These are phyloP conservation scores for Diplodia mutila DNA, from an alignment of 2,329 filamentous ascomycete species.

Conservation along the genomic window DNA sequence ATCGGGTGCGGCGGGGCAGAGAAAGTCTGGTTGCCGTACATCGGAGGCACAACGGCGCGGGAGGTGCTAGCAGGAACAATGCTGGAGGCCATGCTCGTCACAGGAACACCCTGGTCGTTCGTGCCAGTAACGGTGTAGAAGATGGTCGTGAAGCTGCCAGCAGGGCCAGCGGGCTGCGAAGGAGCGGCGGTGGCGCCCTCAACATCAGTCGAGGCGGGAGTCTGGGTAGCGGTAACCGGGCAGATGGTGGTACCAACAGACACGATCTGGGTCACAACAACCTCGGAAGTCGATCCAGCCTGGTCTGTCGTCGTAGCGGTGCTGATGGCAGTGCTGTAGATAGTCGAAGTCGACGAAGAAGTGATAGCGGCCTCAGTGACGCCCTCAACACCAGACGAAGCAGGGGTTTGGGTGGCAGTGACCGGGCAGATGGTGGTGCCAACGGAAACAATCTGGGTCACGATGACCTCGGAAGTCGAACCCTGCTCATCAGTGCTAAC, in stretches of 20 bases:
- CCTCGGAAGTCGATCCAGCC: slow-evolving; percentile 26
- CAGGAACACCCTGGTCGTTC: not conserved
- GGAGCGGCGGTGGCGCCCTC: slow-evolving; percentile 1
- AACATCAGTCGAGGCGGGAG: not conserved
- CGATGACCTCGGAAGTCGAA: slow-evolving; percentile 25
- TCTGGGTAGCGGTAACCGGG: slow-evolving; percentile 30
- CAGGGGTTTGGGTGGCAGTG: slow-evolving; percentile 26
- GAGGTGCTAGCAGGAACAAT: not conserved
- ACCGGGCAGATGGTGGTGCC: slow-evolving; percentile 28
- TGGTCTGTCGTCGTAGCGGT: not conserved
- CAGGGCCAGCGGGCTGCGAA: not conserved
- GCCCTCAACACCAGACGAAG: not conserved
- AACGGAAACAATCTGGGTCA: slow-evolving; percentile 10
- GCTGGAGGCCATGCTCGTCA: slow-evolving; percentile 3
- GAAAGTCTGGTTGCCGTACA: slow-evolving; percentile 11
- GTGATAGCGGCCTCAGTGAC: not conserved
- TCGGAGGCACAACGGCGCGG: not conserved
- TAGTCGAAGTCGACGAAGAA: slow-evolving; percentile 46
- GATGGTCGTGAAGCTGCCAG: slow-evolving; percentile 4
- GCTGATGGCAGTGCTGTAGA: slow-evolving; percentile 10
- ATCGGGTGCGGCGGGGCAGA: not conserved
- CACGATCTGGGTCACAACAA: slow-evolving; percentile 9
- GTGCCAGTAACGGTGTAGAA: slow-evolving; percentile 7
- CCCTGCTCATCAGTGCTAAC: not conserved
- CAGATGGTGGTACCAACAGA: slow-evolving; percentile 20